Conservation (phyloP, 768 basidiomycete species). For the Rubroboletus satanas region DNA sequence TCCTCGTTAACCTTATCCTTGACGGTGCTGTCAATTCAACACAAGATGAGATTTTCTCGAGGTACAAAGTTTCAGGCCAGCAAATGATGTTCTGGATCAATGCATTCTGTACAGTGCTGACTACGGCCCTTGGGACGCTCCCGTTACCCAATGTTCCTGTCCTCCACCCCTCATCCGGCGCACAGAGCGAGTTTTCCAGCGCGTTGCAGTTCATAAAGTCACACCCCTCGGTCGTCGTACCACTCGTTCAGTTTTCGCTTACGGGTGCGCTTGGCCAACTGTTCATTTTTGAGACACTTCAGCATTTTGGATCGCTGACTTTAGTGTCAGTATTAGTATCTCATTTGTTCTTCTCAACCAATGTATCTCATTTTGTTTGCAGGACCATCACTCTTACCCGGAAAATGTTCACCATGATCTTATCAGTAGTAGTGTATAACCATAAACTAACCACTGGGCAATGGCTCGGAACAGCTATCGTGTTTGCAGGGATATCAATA, state of each 20-base stretch:
- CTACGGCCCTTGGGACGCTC: constrained; percentile 63
- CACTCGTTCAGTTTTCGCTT: constrained; percentile 80
- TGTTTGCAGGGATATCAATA: constrained; percentile 93
- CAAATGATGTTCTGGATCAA: constrained; percentile 99
- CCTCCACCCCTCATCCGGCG: constrained; percentile 62
- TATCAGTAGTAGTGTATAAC: constrained; percentile 89
- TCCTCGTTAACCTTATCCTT: constrained; percentile 81
- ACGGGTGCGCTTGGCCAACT: constrained; percentile 94
- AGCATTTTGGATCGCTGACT: constrained; percentile 87
- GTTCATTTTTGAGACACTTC: constrained; percentile 95
- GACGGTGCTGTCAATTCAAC: constrained; percentile 95
- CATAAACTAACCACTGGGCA: constrained; percentile 82
- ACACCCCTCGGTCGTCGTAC: constrained; percentile 71
- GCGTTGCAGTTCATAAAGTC: constrained; percentile 70
- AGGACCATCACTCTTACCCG: constrained; percentile 95
- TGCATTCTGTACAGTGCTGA: constrained; percentile 73
- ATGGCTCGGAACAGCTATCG: constrained; percentile 88
- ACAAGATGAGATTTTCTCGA: constrained; percentile 92
- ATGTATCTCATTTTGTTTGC: constrained; percentile 10
- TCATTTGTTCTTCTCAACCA: background rate
- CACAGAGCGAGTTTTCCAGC: constrained; percentile 57
- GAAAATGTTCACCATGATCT: constrained; percentile 96
- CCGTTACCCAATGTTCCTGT: constrained; percentile 82
- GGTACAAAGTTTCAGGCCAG: constrained; percentile 74
- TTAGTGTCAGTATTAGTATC: constrained; percentile 60